Evolutionary conservation across 805 yeast species (phyloP).

Genomic region (Ogataea methylovora): DNA sequence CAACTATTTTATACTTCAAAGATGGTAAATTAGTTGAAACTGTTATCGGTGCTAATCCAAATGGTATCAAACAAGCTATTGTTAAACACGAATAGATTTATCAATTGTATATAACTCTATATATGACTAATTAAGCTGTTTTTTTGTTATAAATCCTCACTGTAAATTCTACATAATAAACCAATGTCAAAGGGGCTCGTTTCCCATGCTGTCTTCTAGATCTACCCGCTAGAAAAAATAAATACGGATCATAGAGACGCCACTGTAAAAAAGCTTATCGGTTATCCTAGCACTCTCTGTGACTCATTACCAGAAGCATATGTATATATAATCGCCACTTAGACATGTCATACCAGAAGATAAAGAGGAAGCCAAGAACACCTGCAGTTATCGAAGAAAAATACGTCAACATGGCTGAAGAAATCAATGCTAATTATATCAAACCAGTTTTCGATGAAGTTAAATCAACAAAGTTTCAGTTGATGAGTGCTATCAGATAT

Average conservation of each 20-base stretch:
- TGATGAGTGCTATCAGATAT: conserved; percentile 68
- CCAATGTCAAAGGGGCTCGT: too few species aligned
- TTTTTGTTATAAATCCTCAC: too few species aligned
- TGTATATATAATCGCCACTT: too few species aligned
- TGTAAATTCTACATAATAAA: too few species aligned
- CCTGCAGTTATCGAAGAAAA: background rate
- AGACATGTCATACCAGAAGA: too few species aligned
- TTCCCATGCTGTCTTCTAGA: too few species aligned
- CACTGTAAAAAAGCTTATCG: too few species aligned
- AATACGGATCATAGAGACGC: too few species aligned
- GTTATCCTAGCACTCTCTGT: too few species aligned
- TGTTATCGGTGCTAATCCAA: conserved; percentile 88
- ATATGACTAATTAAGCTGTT: too few species aligned
- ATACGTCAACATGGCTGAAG: background rate
- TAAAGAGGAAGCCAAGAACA: background rate
- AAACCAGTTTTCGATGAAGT: background rate
- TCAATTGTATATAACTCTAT: background rate
- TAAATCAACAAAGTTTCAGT: conserved; percentile 31
- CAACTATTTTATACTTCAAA: conserved; percentile 69
- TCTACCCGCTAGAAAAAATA: too few species aligned
- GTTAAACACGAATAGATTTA: conserved; percentile 20
- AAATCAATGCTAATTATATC: background rate
- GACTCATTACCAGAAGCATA: too few species aligned
- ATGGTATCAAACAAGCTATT: conserved; percentile 62
- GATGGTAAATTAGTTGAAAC: conserved; percentile 71